Evolutionary conservation across 73 alveolate species (phyloP).

Genomic region (Paramecium sonneborni): DNA sequence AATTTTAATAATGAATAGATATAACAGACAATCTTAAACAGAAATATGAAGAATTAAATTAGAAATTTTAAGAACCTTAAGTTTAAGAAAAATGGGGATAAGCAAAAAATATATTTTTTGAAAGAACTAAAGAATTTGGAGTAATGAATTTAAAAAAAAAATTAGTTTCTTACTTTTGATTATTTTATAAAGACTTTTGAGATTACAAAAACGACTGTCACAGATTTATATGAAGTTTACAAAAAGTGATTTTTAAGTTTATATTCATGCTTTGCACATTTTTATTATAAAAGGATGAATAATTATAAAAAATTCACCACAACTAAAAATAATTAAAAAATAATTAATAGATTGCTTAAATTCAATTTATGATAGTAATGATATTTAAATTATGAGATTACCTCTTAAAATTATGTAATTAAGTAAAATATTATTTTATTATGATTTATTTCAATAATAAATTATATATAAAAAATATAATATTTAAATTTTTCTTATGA

Average conservation of each 20-base stretch:
- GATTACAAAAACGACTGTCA: not conserved
- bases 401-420: no score
- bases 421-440: no score
- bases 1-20: not conserved
- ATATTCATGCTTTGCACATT: not conserved
- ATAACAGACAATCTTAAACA: not conserved
- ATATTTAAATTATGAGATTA: not conserved
- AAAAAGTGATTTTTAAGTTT: not conserved
- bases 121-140: conserved; percentile 25
- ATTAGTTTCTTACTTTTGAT: not conserved
- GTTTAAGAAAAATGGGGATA: conserved; percentile 12
- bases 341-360: not conserved
- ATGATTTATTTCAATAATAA: not conserved
- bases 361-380: not conserved
- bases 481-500: not conserved
- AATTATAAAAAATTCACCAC: not conserved
- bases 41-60: not conserved
- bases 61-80: not conserved
- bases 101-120: not conserved
- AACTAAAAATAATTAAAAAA: not conserved
- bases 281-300: not conserved
- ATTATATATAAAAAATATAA: not conserved
- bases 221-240: conserved; percentile 11
- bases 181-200: not conserved
- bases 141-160: not conserved